Evolutionary conservation across 805 yeast species (phyloP), one percentile per base, ranked within the genome.

Genomic region (Kodamaea hsintzibuensis): DNA sequence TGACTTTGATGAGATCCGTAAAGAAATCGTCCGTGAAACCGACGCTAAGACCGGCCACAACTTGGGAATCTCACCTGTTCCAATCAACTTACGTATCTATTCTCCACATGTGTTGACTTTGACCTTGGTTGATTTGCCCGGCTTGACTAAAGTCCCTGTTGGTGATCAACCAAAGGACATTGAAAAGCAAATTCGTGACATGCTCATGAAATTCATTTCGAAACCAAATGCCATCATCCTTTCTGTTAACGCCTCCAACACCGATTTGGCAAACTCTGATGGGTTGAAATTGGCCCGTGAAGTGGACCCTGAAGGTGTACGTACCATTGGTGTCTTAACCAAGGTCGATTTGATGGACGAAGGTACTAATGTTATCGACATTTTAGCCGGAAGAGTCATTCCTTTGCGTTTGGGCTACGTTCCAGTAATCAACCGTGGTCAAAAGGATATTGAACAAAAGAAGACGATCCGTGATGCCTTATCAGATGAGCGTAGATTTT

Each of bases 101-200:
- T 91, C 97, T 22, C 98, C 99, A 18, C 91, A 91, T 62, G 98
- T 93, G 46, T 79, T 93, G 60, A 92, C 97, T 16, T 82, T 93
- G 68, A 95, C 99, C 7, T 81, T 95, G 63, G 98, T 95, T 42
- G 99, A 95, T 74, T 81, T 95, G 65, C 99, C 99, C 8, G 99
- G 99, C 56, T 82, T 95, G 65, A 95, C 99, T 42, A 95, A 95
- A 70, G 99, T 95, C 39, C 99, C 99, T 3, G 97, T 95, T 53
- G 99, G 99, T 49, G 99, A 95, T 74, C 99, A 95, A 74, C 99
- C 99, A 52, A 88, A 89, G 64, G 99, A 95, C 71, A 95, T 95
- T 60, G 99, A 95, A 76, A 84, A 82, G 60, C 98, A 91, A 74
- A 95, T 95, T 65, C 86, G 91, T 66, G 96, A 91, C 59, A 87